Base-by-base conservation (phyloP, 495 filamentous ascomycete species). In the Hypoxylon crocopeplum region DNA sequence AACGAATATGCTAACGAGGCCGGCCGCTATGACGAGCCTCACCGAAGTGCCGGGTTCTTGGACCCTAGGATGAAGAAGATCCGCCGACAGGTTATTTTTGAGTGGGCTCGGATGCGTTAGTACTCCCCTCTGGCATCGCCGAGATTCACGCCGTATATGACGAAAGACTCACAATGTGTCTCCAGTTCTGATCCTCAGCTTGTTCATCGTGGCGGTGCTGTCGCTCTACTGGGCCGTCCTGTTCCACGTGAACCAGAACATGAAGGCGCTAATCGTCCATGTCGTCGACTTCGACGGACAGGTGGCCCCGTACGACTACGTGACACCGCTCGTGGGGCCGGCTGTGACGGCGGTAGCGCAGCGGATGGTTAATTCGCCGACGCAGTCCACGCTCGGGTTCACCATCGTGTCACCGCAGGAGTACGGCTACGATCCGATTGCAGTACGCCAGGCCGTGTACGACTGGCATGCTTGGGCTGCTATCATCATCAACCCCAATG, bases 241-340 rank as follows among this genome's bases (percentile, higher is more conserved):
- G 19, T 85, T 72, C 62, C 58, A 71, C 30, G 75, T 80, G 17
- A 74, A 84, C 37, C 39, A 74, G 17, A 85, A 83, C 15, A 62
- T 78, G 16, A 69, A 70, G 1, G 63, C 66, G 0, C 72, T 89
- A 11, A 75, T 70, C 2, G 76, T 88, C n/a, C 82, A 75, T 66
- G 80, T 89, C 0, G 85, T 89, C 39, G 84, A 89, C 62, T 88
- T 88, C 55, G 87, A 89, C 60, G 79, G 78, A 8, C 72, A 80
- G 50, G 70, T 82, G 5, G 73, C 79, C 8, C 82, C 84, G 15
- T 86, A 84, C 55, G 71, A 71, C 11, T 56, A 59, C 29, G 70
- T 73, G 25, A 64, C 76, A 22, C 74, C 84, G 0, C 59, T 88
- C 11, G 75, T 89, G 19, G 86, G 86, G 1, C 84, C 84, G 0